phyloP scores from a whole-genome alignment of 345 rosid species.

The Sisymbrium irio region DNA sequence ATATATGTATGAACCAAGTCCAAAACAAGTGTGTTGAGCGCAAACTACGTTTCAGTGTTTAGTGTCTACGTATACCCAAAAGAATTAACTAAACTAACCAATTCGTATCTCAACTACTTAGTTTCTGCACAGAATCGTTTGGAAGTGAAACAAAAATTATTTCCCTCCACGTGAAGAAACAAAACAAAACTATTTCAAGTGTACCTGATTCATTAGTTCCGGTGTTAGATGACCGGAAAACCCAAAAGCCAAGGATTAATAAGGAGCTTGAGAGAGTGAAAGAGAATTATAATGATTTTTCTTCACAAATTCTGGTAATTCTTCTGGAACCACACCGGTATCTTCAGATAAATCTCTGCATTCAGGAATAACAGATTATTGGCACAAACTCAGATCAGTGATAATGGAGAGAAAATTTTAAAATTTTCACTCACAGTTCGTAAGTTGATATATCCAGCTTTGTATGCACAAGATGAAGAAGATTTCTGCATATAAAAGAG shows the following conservation, averaged over 20 bases:
- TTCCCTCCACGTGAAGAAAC: neutral
- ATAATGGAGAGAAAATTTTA: neutral
- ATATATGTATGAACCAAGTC: neutral
- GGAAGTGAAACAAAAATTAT: neutral
- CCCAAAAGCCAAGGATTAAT: neutral
- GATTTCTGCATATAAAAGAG: neutral
- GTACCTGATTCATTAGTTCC: neutral
- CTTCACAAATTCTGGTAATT: neutral
- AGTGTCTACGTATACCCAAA: neutral
- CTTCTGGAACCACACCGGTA: neutral
- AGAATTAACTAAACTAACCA: neutral
- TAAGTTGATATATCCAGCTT: constrained; percentile 6
- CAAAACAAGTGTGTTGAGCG: neutral
- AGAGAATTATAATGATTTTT: neutral
- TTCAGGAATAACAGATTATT: neutral
- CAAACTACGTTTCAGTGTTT: neutral
- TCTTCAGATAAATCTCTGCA: constrained; percentile 19
- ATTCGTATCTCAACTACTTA: constrained; percentile 4
- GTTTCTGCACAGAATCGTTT: constrained; percentile 14
- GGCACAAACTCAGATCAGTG: neutral
- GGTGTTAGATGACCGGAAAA: neutral
- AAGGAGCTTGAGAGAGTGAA: neutral
- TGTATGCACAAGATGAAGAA: constrained; percentile 14
- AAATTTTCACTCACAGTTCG: neutral
- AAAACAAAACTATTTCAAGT: neutral